Conservation (phyloP, 495 filamentous ascomycete genomes). For the Echria macrotheca region DNA sequence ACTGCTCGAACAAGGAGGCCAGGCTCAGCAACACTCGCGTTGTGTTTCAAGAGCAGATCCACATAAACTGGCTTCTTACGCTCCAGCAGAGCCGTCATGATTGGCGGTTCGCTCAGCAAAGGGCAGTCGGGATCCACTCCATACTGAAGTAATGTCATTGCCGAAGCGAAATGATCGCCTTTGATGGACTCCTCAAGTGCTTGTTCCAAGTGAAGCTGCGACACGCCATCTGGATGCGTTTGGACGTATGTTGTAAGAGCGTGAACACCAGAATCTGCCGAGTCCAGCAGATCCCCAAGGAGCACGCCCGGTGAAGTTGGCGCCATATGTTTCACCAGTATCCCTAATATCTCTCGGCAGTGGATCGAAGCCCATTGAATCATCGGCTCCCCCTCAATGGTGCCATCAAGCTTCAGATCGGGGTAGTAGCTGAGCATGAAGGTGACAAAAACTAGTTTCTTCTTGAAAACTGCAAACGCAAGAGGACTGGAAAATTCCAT, state of each 20-base stretch:
- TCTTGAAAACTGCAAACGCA: background rate
- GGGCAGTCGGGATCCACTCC: background rate
- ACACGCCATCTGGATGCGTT: background rate
- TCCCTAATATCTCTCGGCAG: background rate
- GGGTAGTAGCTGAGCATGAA: constrained; percentile 1
- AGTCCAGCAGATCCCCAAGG: constrained; percentile 1
- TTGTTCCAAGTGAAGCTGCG: background rate
- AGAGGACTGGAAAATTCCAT: background rate
- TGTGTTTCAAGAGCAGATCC: background rate
- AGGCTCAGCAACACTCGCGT: background rate
- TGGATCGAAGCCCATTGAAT: constrained; percentile 3
- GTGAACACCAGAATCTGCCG: background rate
- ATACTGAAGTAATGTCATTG: background rate
- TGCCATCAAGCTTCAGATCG: too few relatives aligned
- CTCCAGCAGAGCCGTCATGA: background rate
- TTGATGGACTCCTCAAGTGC: background rate
- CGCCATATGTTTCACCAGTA: background rate
- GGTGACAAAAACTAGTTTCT: background rate
- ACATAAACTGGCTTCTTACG: background rate
- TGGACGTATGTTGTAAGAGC: background rate
- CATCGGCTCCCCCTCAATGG: background rate
- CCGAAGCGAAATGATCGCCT: background rate
- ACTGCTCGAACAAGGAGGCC: background rate
- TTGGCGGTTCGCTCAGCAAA: background rate
- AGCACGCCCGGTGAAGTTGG: background rate